Percentiles rank a stretch among this genome's conserved stretches.
These are phyloP conservation scores for Vanderwaltozyma polyspora DNA, from an alignment of 805 yeast species.

Conservation along the genomic window DNA sequence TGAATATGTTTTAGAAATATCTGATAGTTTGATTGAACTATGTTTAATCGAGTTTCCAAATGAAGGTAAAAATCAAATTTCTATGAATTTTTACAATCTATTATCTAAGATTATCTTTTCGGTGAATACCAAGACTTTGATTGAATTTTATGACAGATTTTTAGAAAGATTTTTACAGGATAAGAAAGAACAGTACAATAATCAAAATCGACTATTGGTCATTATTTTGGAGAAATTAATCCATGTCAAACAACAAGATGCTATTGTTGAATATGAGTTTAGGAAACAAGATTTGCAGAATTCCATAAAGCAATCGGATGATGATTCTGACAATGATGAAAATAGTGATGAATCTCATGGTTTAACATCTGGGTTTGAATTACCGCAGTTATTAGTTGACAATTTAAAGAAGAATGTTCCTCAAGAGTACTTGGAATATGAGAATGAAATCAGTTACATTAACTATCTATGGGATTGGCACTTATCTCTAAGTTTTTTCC, in stretches of 20 bases:
- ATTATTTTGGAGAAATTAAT: slow-evolving; percentile 32
- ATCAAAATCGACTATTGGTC: slow-evolving; percentile 36
- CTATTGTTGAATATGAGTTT: slow-evolving; percentile 52
- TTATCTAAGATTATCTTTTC: slow-evolving; percentile 24
- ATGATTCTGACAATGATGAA: slow-evolving; percentile 8
- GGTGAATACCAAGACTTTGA: slow-evolving; percentile 26
- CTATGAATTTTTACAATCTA: slow-evolving; percentile 28
- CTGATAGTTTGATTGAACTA: slow-evolving; percentile 35
- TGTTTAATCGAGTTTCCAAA: slow-evolving; percentile 24
- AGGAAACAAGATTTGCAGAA: slow-evolving; percentile 29
- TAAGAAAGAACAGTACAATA: slow-evolving; percentile 11
- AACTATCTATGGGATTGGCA: slow-evolving; percentile 60
- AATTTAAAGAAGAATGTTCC: slow-evolving; percentile 23
- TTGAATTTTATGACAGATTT: slow-evolving; percentile 28
- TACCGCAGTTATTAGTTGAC: slow-evolving; percentile 29
- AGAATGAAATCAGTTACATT: slow-evolving; percentile 28
- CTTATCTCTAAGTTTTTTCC: slow-evolving; percentile 49
- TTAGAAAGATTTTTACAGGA: slow-evolving; percentile 23
- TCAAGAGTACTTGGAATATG: slow-evolving; percentile 31
- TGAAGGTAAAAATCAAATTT: slow-evolving; percentile 22
- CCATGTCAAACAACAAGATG: slow-evolving; percentile 40
- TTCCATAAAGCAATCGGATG: slow-evolving; percentile 13
- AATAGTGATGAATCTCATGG: slow-evolving; percentile 3
- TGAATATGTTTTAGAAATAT: slow-evolving; percentile 29
- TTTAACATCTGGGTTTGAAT: slow-evolving; percentile 10